Base-by-base conservation (phyloP, 345 rosid species). In the Gossypium rotundifolium region DNA sequence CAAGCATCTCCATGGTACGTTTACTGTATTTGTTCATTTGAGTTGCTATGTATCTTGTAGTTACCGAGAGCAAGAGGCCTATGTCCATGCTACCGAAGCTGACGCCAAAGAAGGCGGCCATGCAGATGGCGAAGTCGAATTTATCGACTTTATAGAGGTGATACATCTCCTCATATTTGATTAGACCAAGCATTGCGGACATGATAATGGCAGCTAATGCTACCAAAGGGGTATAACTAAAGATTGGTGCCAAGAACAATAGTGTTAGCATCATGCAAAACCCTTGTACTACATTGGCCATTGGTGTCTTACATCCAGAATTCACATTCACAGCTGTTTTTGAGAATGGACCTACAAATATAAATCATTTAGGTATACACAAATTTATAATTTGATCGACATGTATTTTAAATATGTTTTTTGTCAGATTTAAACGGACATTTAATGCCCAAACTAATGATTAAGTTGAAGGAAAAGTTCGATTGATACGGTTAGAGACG, bases 111-210 rank as follows among this genome's bases (percentile, higher is more conserved):
- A 90, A 94, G n/a, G 89, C 93, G 7, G 88, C 80, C 82, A 92
- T 89, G 85, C 95, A 90, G 61, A 94, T 90, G 61, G 72, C 9
- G 79, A 94, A 94, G 64, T 94, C 97, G 74, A 89, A 83, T 80
- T 89, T 92, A 79, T 94, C 97, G 12, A 92, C 95, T 72, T 88
- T 88, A 77, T 81, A 87, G 29, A 94, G 85, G 63, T 80, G 92
- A 55, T 80, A 79, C 52, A 84, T 83, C 75, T 90, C 91, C 23
- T 88, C 83, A 66, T 88, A 94, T 45, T 90, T 72, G 67, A 94
- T 88, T 23, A 94, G 87, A 4, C 98, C 98, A 0, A 94, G n/a
- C 98, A 94, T 94, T n/a, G 98, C 98, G 0, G 95, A 84, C 90
- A 86, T 92, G 57, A 94, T 94, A 65, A 94, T 92, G 52, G 98